Conservation (phyloP, 345 rosid genomes). For the Cardamine occulta region DNA sequence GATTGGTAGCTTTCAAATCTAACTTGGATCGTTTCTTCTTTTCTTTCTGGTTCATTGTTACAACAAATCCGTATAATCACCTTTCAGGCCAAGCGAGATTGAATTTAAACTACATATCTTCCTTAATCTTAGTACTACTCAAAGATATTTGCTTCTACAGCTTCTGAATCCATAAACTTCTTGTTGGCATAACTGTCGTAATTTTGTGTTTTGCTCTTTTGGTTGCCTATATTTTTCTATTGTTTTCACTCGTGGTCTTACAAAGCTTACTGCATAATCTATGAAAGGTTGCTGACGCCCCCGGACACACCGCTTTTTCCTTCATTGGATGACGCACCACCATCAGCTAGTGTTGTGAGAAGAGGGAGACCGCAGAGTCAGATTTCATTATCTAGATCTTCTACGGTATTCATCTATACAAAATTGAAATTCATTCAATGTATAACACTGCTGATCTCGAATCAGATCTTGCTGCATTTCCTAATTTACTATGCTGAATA, state of each 20-base stretch:
- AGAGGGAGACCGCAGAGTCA: conserved; percentile 95
- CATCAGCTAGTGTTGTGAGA: conserved; percentile 53
- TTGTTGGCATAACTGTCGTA: background rate
- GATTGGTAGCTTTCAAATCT: conserved; percentile 67
- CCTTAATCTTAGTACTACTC: background rate
- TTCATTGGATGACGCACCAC: conserved; percentile 85
- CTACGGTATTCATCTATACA: conserved; percentile 62
- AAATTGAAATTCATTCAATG: conserved; percentile 9
- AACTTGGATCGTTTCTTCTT: conserved; percentile 6
- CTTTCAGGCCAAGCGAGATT: background rate
- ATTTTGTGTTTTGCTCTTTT: conserved; percentile 18
- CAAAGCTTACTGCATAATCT: conserved; percentile 42
- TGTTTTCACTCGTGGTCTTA: conserved; percentile 41
- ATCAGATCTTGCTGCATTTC: conserved; percentile 23
- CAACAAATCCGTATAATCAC: background rate
- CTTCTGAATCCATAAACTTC: conserved; percentile 19
- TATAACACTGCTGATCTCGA: conserved; percentile 13
- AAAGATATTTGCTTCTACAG: conserved; percentile 9
- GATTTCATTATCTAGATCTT: conserved; percentile 88
- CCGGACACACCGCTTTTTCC: conserved; percentile 98
- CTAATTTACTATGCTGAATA: conserved; percentile 15
- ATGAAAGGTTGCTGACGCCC: conserved; percentile 91
- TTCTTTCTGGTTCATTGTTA: conserved; percentile 11
- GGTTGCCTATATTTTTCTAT: background rate
- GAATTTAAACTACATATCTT: background rate